A percentile compares a stretch with the other conserved stretches of the same genome.
phyloP scores from a whole-genome alignment of 208 protist genomes.

The Crithidia fasciculata region DNA sequence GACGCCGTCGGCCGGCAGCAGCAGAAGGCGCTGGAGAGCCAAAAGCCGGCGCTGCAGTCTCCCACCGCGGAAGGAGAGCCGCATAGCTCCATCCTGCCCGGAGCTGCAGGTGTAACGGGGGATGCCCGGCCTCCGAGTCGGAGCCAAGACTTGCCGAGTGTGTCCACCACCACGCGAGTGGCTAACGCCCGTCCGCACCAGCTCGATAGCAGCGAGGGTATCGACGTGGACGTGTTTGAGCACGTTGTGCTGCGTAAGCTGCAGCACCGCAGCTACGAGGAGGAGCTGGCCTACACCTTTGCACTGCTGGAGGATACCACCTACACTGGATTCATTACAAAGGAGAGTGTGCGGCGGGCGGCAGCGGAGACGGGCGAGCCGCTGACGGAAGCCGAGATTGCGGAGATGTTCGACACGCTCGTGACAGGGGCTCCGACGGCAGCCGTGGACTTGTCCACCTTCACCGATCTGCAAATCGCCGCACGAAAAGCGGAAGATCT shows the following conservation, averaged over 20 bases:
- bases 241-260: conserved; percentile 69
- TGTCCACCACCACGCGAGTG: conserved; percentile 1
- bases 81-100: neutral
- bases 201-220: conserved; percentile 52
- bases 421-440: conserved; percentile 77
- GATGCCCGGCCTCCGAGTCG: conserved; percentile 3
- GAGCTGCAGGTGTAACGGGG: neutral
- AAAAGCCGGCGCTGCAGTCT: conserved; percentile 15
- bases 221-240: conserved; percentile 77
- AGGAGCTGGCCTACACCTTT: conserved; percentile 78
- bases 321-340: conserved; percentile 83
- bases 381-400: conserved; percentile 77
- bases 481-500: conserved; percentile 49
- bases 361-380: conserved; percentile 69
- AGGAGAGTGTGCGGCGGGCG: conserved; percentile 65
- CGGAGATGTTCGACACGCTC: conserved; percentile 86
- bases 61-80: neutral
- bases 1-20: conserved; percentile 41
- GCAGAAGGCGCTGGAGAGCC: conserved; percentile 25
- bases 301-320: conserved; percentile 77
- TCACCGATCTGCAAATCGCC: conserved; percentile 58
- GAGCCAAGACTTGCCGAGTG: neutral
- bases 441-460: conserved; percentile 79
- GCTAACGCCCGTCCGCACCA: conserved; percentile 21
- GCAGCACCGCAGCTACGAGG: conserved; percentile 67